Base-by-base conservation (phyloP, 2,329 filamentous ascomycete species). In the Coniosporium tulheliwenetii region DNA sequence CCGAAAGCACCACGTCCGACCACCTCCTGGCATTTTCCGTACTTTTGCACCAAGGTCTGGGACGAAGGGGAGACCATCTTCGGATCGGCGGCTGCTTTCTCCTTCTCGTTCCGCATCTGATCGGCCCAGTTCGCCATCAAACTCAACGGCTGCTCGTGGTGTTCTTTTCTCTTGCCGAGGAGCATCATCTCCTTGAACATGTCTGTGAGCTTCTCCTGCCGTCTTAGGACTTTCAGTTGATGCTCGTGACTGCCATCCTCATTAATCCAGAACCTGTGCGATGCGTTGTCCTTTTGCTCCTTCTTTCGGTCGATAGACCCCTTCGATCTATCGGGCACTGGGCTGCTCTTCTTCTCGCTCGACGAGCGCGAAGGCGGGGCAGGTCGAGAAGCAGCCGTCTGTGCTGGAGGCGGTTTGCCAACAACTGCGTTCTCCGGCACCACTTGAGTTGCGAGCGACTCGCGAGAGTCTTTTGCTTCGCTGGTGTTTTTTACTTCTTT, bases 1-100 rank as follows among this genome's bases (percentile, higher is more conserved):
- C 91, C 91, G 60, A 98, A 98, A 35, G 91, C 91, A 45, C 91
- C 91, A 32, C 89, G 85, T 14, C 91, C 91, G 16, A 98, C 85
- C 30, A 98, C 79, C 60, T 98, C 91, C 57, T 96, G 89, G 57
- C 91, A 96, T 64, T 96, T 96, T 52, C 91, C 91, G 58, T 98
- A 98, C 59, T 96, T 96, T 56, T 96, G 85, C 1, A 91, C 84
- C 38, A 98, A 68, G 1, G 86, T 86, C 14, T 77, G 77, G 12
- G 82, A 80, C 13, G 80, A 71, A 53, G 81, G 83, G 5, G 81
- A 74, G 1, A 81, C 81, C 16, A 75, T 77, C 58, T 81, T 91
- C 64, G 81, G 85, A 52, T 93, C 85, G 33, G 73, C 65, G 1
- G 79, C 78, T 40, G 78, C 60, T 56, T 72, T 75, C 44, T 93